These are phyloP conservation scores for Madurella fahalii DNA, from an alignment of 2,329 filamentous ascomycete species.

Conservation along the genomic window DNA sequence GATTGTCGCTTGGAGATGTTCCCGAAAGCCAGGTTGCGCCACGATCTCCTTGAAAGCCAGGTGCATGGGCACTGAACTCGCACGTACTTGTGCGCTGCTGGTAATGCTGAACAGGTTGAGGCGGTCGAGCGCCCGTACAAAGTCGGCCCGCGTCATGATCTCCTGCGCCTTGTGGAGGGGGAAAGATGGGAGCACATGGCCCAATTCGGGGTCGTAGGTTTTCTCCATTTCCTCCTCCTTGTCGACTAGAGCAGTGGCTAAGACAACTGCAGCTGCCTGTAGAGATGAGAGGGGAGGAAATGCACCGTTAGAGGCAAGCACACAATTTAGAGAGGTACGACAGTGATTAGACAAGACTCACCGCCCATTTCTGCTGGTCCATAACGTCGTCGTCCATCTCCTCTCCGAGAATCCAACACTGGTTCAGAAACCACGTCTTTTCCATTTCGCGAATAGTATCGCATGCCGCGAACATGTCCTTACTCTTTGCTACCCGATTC, in stretches of 20 bases:
- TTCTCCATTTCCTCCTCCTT: conserved; percentile 63
- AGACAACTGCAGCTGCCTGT: conserved; percentile 84
- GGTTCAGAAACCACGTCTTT: conserved; percentile 73
- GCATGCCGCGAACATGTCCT: conserved; percentile 75
- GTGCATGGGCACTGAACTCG: conserved; percentile 95
- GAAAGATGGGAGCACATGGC: conserved; percentile 75
- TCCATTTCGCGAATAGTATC: conserved; percentile 61
- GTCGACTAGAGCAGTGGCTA: conserved; percentile 88
- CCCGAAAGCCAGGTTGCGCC: conserved; percentile 67
- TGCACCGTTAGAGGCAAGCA: not conserved
- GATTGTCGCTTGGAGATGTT: conserved; percentile 77
- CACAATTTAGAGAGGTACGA: not conserved
- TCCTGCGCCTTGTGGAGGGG: conserved; percentile 79
- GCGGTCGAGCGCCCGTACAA: conserved; percentile 87
- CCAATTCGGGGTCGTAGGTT: conserved; percentile 61
- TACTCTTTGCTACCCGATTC: conserved; percentile 82
- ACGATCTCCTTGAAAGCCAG: conserved; percentile 86
- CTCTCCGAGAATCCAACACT: conserved; percentile 67
- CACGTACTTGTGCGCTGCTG: conserved; percentile 77
- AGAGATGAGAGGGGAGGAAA: not conserved
- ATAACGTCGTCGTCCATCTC: conserved; percentile 68
- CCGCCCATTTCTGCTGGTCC: conserved; percentile 82
- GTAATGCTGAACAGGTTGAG: conserved; percentile 96
- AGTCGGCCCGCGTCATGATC: conserved; percentile 94
- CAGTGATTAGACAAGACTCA: conserved; percentile 42